Percentiles rank a stretch among this genome's conserved stretches.
These are phyloP conservation scores for Trametopsis cervina DNA, from an alignment of 768 basidiomycete genomes.

Conservation along the genomic window DNA sequence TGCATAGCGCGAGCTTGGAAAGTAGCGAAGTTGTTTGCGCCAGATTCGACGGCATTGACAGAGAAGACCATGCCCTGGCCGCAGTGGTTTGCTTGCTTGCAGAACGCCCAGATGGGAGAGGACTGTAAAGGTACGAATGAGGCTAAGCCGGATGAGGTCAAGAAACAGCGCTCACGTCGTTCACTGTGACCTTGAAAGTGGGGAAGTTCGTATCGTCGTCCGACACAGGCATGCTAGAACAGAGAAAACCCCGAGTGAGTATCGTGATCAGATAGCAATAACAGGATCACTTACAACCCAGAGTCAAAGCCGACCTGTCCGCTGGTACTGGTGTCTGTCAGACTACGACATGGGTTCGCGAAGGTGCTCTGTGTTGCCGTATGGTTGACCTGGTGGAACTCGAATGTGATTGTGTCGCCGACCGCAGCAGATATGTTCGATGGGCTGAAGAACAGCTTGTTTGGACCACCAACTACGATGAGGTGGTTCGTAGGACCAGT, in stretches of 20 bases:
- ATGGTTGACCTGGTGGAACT: conserved; percentile 34
- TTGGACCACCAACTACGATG: conserved; percentile 24
- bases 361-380: conserved; percentile 32
- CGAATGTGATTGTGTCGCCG: conserved; percentile 34
- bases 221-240: conserved; percentile 39
- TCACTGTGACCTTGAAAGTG: conserved; percentile 44
- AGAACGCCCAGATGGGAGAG: conserved; percentile 50
- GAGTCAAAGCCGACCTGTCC: conserved; percentile 37
- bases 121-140: conserved; percentile 27
- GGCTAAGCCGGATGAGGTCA: neutral
- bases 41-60: conserved; percentile 43
- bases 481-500: conserved; percentile 26
- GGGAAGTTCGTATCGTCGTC: conserved; percentile 40
- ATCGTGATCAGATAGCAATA: neutral
- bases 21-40: conserved; percentile 46
- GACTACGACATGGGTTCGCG: conserved; percentile 27
- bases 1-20: conserved; percentile 30
- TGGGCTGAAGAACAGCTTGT: conserved; percentile 24
- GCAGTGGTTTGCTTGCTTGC: conserved; percentile 45
- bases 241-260: neutral
- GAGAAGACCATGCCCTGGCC: conserved; percentile 55
- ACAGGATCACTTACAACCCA: conserved; percentile 25
- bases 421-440: conserved; percentile 28
- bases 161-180: conserved; percentile 32
- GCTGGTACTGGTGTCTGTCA: conserved; percentile 36